phyloP scores from a whole-genome alignment of 2,329 filamentous ascomycete genomes.

The Xylariaceae sp. region DNA sequence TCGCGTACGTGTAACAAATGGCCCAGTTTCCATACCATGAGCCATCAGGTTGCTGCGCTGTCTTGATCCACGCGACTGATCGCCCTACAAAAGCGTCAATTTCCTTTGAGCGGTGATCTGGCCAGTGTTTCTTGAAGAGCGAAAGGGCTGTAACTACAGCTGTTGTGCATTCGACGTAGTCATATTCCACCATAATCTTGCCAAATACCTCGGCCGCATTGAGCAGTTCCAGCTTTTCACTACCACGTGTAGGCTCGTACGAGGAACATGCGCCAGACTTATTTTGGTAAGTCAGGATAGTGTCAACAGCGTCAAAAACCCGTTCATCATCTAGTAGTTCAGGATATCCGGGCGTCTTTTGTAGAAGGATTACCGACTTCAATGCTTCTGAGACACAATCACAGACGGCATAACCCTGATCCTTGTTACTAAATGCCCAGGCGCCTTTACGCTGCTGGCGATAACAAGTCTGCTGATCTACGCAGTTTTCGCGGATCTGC shows the following conservation, averaged over 20 bases:
- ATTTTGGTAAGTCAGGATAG: constrained; percentile 91
- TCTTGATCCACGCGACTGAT: constrained; percentile 84
- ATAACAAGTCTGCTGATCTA: constrained; percentile 81
- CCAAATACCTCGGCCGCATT: constrained; percentile 98
- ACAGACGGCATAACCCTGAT: constrained; percentile 93
- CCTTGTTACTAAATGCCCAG: constrained; percentile 93
- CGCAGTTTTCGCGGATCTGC: constrained; percentile 85
- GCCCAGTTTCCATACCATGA: constrained; percentile 98
- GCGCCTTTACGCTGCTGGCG: constrained; percentile 90
- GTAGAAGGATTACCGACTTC: constrained; percentile 84
- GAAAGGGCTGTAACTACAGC: constrained; percentile 88
- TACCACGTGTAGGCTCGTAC: constrained; percentile 84
- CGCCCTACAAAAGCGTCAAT: constrained; percentile 75
- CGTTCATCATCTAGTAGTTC: constrained; percentile 76
- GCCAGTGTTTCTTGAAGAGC: constrained; percentile 81
- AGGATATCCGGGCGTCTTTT: constrained; percentile 78
- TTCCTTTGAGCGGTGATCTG: constrained; percentile 77
- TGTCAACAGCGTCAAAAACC: constrained; percentile 87
- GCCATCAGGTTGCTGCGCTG: constrained; percentile 79
- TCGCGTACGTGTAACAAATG: constrained; percentile 97
- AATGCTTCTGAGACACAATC: constrained; percentile 93
- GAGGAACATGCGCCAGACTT: constrained; percentile 83
- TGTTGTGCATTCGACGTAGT: constrained; percentile 97
- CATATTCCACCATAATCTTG: constrained; percentile 97
- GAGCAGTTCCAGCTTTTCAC: constrained; percentile 78